These are phyloP conservation scores for Beauveria sp. DNA, from an alignment of 2,329 filamentous ascomycete genomes.

Conservation along the genomic window DNA sequence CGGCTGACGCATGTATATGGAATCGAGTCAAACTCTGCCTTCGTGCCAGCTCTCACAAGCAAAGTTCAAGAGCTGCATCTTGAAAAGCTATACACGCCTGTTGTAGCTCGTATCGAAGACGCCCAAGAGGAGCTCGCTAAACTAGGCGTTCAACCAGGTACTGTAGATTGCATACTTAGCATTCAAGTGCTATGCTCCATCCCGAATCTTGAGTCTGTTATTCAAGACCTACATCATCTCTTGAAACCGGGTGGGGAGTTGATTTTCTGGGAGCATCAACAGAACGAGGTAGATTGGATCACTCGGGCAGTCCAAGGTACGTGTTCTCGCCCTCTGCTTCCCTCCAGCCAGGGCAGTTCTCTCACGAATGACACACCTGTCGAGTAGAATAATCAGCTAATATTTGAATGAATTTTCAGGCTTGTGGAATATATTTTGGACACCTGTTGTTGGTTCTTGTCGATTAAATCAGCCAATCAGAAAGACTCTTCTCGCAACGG, in stretches of 20 bases:
- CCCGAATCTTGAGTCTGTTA: conserved; percentile 18
- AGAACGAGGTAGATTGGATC: conserved; percentile 17
- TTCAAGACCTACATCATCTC: conserved; percentile 28
- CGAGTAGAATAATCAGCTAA: background rate
- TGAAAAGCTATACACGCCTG: conserved; percentile 28
- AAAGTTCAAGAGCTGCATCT: conserved; percentile 22
- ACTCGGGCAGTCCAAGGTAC: conserved; percentile 24
- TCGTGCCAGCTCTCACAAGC: conserved; percentile 22
- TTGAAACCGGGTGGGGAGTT: conserved; percentile 37
- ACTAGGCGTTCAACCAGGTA: conserved; percentile 27
- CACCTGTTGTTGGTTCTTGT: background rate
- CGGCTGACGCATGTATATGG: conserved; percentile 28
- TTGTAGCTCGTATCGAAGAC: conserved; percentile 31
- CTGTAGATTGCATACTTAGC: conserved; percentile 32
- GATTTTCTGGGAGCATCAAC: conserved; percentile 38
- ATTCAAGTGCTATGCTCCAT: conserved; percentile 36
- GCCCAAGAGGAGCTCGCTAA: conserved; percentile 23
- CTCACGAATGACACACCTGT: background rate
- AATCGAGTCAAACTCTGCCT: conserved; percentile 32
- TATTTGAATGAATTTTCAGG: background rate
- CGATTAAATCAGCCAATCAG: conserved; percentile 1
- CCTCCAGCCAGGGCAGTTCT: too few relatives aligned
- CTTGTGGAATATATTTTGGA: conserved; percentile 1
- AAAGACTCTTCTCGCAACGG: background rate
- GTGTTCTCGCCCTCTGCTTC: conserved; percentile 3